Base-by-base conservation (phyloP, 768 basidiomycete genomes). In the Lentinula boryana region DNA sequence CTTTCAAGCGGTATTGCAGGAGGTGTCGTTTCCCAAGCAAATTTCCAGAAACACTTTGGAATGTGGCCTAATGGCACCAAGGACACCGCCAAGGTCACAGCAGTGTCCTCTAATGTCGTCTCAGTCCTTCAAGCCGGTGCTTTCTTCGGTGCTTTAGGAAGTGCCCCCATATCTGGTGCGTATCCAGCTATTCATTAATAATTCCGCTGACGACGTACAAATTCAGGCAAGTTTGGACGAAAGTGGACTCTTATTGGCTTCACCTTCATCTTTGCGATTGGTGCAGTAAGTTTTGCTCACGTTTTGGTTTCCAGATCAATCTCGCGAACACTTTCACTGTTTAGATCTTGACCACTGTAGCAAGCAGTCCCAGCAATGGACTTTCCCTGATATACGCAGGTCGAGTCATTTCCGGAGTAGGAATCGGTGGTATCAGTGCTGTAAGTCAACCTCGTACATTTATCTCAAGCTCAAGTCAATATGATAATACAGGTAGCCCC, bases 101-200 rank as follows among this genome's bases (percentile, higher is more conserved):
- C 78, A 4, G 76, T 93, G n/a, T 87, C 86, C 0, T 87, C 88
- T 46, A 92, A 90, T 64, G 87, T 95, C 46, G 93, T 95, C 16
- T 91, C 93, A 3, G 89, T 94, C 4, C 79, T 95, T 9, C 93
- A 94, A 69, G 90, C 86, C 4, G 91, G 91, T 10, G 90, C 91
- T 0, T 93, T 94, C 80, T 94, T 94, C 68, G 93, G 93, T 60
- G 90, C 92, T 13, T 70, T 95, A 5, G 80, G 81, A 9, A 87
- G 85, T 64, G 87, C 88, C 1, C 87, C 87, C 0, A 67, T 89
- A 46, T 89, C 89, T 10, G 74, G 89, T 74, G 8, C 31, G 33
- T 9, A 55, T 32, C 35, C 35, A 31, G n/a, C 32, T 32, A 1
- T 40, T 18, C 35, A 18, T 44, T 32, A 9, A 4, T 0, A 5